A percentile compares a stretch with the other conserved stretches of the same genome.
These are phyloP conservation scores for Carnegiea gigantea DNA, from an alignment of 179 eudicot species.

Conservation along the genomic window DNA sequence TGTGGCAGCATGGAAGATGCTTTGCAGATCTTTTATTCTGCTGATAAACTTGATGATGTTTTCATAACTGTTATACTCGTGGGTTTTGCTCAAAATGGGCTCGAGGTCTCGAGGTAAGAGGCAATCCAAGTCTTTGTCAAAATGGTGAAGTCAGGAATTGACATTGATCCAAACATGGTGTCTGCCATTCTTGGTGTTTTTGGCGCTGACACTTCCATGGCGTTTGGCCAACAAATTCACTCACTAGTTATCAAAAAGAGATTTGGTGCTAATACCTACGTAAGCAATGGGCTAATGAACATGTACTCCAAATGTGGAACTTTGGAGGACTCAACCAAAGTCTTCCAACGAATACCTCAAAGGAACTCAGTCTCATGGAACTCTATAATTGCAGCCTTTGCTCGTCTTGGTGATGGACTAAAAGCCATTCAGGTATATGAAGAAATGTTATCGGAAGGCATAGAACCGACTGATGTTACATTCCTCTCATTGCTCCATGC, in stretches of 20 bases:
- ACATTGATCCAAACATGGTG: conserved; percentile 68
- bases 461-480: conserved; percentile 80
- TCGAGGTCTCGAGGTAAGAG: conserved; percentile 70
- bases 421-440: conserved; percentile 60
- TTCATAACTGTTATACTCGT: conserved; percentile 71
- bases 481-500: conserved; percentile 86
- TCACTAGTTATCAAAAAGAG: conserved; percentile 53
- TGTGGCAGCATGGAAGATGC: conserved; percentile 66
- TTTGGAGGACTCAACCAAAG: conserved; percentile 50
- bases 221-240: conserved; percentile 75
- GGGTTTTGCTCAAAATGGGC: conserved; percentile 82
- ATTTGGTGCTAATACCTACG: conserved; percentile 47
- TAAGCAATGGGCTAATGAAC: conserved; percentile 77
- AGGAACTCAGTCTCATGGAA: conserved; percentile 81
- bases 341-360: conserved; percentile 50
- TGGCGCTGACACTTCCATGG: conserved; percentile 63
- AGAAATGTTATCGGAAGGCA: conserved; percentile 50
- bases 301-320: conserved; percentile 93
- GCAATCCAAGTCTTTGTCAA: conserved; percentile 61
- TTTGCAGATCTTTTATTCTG: conserved; percentile 60
- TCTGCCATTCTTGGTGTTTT: conserved; percentile 83
- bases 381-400: conserved; percentile 82
- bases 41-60: conserved; percentile 59
- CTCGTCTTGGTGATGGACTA: conserved; percentile 79
- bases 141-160: conserved; percentile 51